Base-by-base conservation (phyloP, 441 rosid species). In the Eutrema salsugineum region DNA sequence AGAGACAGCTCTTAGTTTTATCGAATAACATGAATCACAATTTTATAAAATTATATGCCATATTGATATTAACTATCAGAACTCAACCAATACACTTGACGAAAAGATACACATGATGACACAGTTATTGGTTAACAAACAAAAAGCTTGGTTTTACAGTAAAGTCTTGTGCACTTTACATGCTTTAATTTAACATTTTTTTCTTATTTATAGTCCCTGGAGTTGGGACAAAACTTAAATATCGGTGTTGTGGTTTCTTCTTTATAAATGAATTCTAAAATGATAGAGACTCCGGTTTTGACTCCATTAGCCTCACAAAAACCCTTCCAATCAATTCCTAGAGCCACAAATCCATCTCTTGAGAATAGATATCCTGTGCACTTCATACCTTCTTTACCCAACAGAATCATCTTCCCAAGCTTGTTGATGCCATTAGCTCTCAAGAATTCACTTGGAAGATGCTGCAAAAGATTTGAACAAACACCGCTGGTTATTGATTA, bases 231-330 rank as follows among this genome's bases (percentile, higher is more conserved):
- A 8, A 43, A 61, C 53, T 44, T 28, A n/a, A 62, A 27, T 5
- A 60, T 8, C 4, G 35, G 50, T 24, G 12, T 11, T 11, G 53
- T 10, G 28, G 17, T 40, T 19, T 62, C 16, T 28, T 16, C 40
- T 44, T 16, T 9, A 1, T 28, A n/a, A n/a, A 44, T 15, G 36
- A 10, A 30, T 11, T 43, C 11, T 14, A 62, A 33, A 19, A 15
- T 10, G 50, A 62, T 44, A 8, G 39, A 43, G 1, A 44, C 66
- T 43, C 53, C 39, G 28, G 2, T 11, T 16, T 28, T 44, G 3
- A 63, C 55, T 6, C 56, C 68, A 47, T 63, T 63, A 8, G 30
- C 16, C 19, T 32, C 68, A 63, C 68, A 63, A 9, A 46, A 63
- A 4, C 33, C 2, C 12, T 15, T 8, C 55, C 55, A 63, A 17